Base-by-base conservation (phyloP, 2,329 filamentous ascomycete species). In the Hymenotorrendiella dingleyae region DNA sequence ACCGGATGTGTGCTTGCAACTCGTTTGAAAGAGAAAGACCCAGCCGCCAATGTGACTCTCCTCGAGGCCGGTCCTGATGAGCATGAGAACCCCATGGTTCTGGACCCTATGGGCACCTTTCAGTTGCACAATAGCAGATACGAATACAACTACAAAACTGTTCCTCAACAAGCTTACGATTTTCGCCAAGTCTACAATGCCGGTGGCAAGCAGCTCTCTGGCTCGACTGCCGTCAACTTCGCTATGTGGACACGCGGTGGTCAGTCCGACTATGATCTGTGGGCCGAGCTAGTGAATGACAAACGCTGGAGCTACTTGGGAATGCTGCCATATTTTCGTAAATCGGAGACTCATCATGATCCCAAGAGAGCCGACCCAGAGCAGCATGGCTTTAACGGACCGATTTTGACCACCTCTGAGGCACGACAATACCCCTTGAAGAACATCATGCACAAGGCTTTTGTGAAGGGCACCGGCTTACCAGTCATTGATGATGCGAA, bases 261-360 rank as follows among this genome's bases (percentile, higher is more conserved):
- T 23, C 56, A 59, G 4, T 53, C 56, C 4, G 71, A 73, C 48
- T 74, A 67, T 49, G 64, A 73, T 26, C 59, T 63, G 27, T 73
- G 70, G 71, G 65, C 60, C 3, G 48, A 59, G 14, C 47, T 63
- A 4, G 54, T 64, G 2, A 57, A 56, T 1, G 69, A 73, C 37
- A 39, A 64, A 0, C 54, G 62, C 3, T 76, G 71, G 65, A 66
- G 64, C 47, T 71, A 71, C 42, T 53, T 68, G 4, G 64, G 64
- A 4, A 62, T 74, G 29, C 58, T 69, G n/a, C 67, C 67, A 3
- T 75, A 69, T 57, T 63, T 72, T 37, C 56, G 53, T 24, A 67
- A 64, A 44, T 52, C 62, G 0, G 68, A 71, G 45, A 45, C 43
- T 7, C 53, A 52, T 11, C 60, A 62, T 29, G 30, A 47, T 19